Base-by-base conservation (phyloP, 1,139 yeast species). In the Candida buenavistaensis region DNA sequence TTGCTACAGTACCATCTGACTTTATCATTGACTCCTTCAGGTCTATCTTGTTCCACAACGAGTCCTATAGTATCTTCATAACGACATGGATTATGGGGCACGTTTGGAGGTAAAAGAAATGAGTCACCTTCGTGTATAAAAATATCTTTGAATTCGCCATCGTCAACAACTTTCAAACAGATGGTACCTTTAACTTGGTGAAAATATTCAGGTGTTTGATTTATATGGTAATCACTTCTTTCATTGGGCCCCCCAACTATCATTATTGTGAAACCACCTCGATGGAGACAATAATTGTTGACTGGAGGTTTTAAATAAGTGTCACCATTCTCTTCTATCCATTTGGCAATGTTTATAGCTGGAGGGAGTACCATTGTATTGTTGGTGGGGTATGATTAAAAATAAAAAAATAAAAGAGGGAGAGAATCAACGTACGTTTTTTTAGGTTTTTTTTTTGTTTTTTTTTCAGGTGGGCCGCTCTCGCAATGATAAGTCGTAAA, bases 201-300 rank as follows among this genome's bases (percentile, higher is more conserved):
- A 58, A 90, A 90, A 75, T 89, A 90, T 52, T 89, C 97, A 0
- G 97, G 97, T 0, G 97, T 90, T 50, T 87, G 95, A 53, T 90
- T 90, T 36, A 90, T 77, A 54, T 90, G 97, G 57, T 87, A 90
- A 55, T 90, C 97, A 0, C 96, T 88, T 41, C 97, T 72, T 51
- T 82, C 95, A 57, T 90, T 90, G 2, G 97, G 97, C 0, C 97
- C 97, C 6, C 97, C 97, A 2, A 90, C 95, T 33, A 80, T 78
- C 97, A 90, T 90, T 28, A 88, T 87, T 1, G 97, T 89, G 53
- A 86, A 86, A 0, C 96, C 97, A 3, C 95, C 96, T 32, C 89
- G 72, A 55, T 90, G 96, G 22, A 89, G 77, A 53, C 97, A 87
- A 60, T 62, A 90, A 56, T 90, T 90, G 61, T 88, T 89, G 17